Evolutionary conservation across 73 alveolate genomes (phyloP), one percentile per base, ranked within the genome.

Genomic region (Tetrahymena borealis): DNA sequence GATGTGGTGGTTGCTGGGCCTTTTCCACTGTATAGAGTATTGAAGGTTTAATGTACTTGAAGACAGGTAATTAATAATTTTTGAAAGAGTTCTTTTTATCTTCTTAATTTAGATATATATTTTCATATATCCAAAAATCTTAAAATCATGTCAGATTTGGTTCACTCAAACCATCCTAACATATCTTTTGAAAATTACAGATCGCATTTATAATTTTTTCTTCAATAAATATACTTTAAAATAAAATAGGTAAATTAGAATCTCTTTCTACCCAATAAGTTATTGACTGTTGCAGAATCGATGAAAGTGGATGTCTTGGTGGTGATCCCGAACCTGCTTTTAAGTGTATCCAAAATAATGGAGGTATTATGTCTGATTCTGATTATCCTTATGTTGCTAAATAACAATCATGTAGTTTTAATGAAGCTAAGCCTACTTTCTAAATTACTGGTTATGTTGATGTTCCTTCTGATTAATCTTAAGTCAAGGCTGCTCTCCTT

Each of bases 251-350:
- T 60, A 60, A 60, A 60, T 60, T 60, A 60, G 33, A 60, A 20
- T 0, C 3, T 0, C 35, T 60, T 18, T 60, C 85, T 18, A 60
- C 85, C 37, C 28, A 60, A 60, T n/a, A 60, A 60, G 85, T 60
- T n/a, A 60, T 60, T 60, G 85, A 60, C 28, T 60, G 85, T 60
- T 60, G 85, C 85, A 60, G 85, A 60, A 60, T 60, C 85, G 85
- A 60, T 60, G 85, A 60, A 60, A 60, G 85, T 16, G 85, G 85
- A 3, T 60, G 85, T 20, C 33, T 60, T 60, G 85, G 85, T 20
- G 85, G 85, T 18, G 85, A 60, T 60, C 85, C 85, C 28, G 85
- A 60, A 60, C 85, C 85, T 60, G 85, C 85, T 60, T 60, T 60
- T 28, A 60, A 35, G 28, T 60, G 85, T 60, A 60, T 60, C 28